Base-by-base conservation (phyloP, 441 rosid genomes). In the Lepidium campestre region DNA sequence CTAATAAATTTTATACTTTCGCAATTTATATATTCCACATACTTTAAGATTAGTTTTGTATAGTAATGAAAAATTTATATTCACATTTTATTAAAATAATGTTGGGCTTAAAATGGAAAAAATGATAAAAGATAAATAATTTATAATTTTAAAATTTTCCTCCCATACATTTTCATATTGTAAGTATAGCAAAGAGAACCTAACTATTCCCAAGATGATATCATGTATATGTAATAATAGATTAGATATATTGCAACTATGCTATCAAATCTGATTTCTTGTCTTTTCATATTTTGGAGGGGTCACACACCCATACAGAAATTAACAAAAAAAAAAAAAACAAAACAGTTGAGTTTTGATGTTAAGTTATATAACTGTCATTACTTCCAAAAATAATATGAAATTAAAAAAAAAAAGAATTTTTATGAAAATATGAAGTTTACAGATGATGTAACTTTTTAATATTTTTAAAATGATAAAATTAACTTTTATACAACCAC, bases 241-340 rank as follows among this genome's bases (percentile, higher is more conserved):
- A n/a, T n/a, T 13, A 5, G 3, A 12, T 35, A 7, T 25, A 4
- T 18, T 37, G 62, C 29, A 53, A 35, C 17, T 23, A 31, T 34
- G 23, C 14, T 37, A 32, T 20, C 47, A 56, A 57, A 44, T 25
- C 5, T n/a, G 23, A 34, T 70, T 54, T 70, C 19, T 70, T 4
- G 74, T 40, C 74, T 23, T 70, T 61, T 70, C 68, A 22, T 31
- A 18, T 2, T 23, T 31, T 48, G 19, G 39, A 57, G 22, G 64
- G 65, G 47, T 5, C 57, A 56, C 44, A 11, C 32, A 1, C 34
- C 15, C 10, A 42, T 10, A 44, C 22, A 39, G 50, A 18, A 41
- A 53, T 53, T 15, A 48, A 8, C 22, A 48, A 2, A n/a, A 10
- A 6, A 14, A 57, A 14, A 40, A 6, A 47, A 12, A 11, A n/a